Conservation (phyloP, 2,329 filamentous ascomycete genomes). For the Colletotrichum sp. region DNA sequence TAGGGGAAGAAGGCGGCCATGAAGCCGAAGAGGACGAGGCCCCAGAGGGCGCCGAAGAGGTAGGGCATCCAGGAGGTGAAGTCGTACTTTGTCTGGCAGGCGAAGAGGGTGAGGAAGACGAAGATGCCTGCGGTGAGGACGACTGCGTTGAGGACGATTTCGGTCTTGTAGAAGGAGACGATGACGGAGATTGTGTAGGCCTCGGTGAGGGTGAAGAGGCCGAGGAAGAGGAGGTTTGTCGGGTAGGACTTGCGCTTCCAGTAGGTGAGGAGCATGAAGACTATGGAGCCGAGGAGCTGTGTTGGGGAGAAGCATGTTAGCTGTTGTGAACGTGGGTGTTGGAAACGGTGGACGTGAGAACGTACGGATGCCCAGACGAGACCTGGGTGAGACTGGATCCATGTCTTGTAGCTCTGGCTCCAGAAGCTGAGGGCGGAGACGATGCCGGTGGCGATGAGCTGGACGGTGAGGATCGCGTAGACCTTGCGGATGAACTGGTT, state of each 20-base stretch:
- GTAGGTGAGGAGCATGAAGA: constrained; percentile 85
- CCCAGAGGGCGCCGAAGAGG: constrained; percentile 89
- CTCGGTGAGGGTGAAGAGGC: constrained; percentile 88
- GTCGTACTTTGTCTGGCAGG: constrained; percentile 97
- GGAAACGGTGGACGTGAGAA: constrained; percentile 20
- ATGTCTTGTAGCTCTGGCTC: constrained; percentile 76
- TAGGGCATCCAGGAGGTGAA: constrained; percentile 98
- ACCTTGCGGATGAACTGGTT: constrained; percentile 98
- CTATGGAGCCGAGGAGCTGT: constrained; percentile 79
- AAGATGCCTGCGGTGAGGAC: constrained; percentile 87
- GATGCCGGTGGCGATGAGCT: constrained; percentile 83
- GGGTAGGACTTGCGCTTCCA: constrained; percentile 98
- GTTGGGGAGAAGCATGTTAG: no score
- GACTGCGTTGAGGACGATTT: constrained; percentile 88
- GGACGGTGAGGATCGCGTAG: constrained; percentile 95
- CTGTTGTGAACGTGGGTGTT: background rate
- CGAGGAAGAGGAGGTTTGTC: constrained; percentile 91
- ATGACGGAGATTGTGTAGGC: constrained; percentile 94
- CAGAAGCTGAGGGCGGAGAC: constrained; percentile 88
- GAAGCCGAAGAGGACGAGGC: constrained; percentile 89
- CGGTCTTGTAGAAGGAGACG: constrained; percentile 85
- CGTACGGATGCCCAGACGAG: constrained; percentile 83
- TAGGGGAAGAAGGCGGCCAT: constrained; percentile 89
- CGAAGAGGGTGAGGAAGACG: constrained; percentile 81
- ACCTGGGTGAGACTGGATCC: constrained; percentile 85